Conservation (phyloP, 225 moss, liverwort and hornwort genomes). For the Rhytidiadelphus loreus region DNA sequence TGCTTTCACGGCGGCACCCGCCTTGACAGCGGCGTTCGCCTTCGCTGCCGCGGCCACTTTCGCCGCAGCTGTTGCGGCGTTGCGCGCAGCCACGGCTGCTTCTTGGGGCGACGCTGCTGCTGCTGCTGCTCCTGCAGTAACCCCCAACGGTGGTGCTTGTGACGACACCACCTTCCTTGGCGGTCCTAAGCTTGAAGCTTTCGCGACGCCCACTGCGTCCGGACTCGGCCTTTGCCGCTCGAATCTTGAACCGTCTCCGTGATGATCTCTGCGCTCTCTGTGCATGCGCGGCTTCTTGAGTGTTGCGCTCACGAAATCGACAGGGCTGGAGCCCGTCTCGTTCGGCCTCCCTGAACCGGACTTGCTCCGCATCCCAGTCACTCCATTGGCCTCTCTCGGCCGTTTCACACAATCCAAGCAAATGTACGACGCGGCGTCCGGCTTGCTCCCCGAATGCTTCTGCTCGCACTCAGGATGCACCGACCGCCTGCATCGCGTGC, state of each 20-base stretch:
- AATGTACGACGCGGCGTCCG: conserved; percentile 35
- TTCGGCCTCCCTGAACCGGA: conserved; percentile 25
- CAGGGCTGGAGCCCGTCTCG: conserved; percentile 29
- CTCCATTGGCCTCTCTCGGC: conserved; percentile 39
- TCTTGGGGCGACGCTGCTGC: conserved; percentile 39
- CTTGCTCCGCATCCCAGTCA: conserved; percentile 36
- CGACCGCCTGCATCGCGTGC: conserved; percentile 61
- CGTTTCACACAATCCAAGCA: conserved; percentile 75
- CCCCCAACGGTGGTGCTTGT: conserved; percentile 3
- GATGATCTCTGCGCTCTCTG: conserved; percentile 44
- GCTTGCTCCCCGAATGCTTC: conserved; percentile 24
- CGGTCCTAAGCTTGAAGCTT: not conserved
- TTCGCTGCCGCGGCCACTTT: conserved; percentile 74
- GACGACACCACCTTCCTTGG: conserved; percentile 4
- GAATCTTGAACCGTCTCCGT: conserved; percentile 12
- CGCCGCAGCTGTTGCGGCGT: conserved; percentile 50
- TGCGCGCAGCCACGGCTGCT: conserved; percentile 52
- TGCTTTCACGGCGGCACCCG: conserved; percentile 68
- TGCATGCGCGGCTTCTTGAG: conserved; percentile 72
- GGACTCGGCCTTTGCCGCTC: conserved; percentile 34
- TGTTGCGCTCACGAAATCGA: conserved; percentile 50
- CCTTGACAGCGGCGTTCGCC: conserved; percentile 70
- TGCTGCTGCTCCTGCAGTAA: not conserved
- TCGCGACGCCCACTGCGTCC: conserved; percentile 2
- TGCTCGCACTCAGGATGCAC: conserved; percentile 85